These are phyloP conservation scores for Xylaria multiplex DNA, from an alignment of 2,329 filamentous ascomycete species.

Conservation along the genomic window DNA sequence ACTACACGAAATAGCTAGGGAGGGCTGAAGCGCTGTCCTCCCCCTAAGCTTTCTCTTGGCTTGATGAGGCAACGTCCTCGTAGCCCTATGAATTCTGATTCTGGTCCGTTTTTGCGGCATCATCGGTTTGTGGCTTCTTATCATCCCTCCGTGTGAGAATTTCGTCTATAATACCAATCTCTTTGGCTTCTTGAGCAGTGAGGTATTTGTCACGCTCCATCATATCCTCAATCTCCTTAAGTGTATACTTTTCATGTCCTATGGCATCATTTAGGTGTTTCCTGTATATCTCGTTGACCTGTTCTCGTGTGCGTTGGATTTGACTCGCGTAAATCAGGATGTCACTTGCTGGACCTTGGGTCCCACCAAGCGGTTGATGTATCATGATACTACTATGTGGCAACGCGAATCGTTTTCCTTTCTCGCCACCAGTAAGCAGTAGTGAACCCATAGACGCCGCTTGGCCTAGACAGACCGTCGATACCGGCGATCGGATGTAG, in stretches of 20 bases:
- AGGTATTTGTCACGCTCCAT: conserved; percentile 99
- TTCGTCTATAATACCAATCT: conserved; percentile 91
- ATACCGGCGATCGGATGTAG: conserved; percentile 92
- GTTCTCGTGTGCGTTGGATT: conserved; percentile 85
- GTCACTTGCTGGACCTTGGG: conserved; percentile 74
- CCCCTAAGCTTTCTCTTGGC: not conserved
- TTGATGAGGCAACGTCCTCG: not conserved
- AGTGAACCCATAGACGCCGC: conserved; percentile 95
- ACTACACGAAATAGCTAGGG: not conserved
- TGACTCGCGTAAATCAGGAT: conserved; percentile 98
- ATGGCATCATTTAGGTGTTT: conserved; percentile 82
- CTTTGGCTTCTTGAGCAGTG: conserved; percentile 85
- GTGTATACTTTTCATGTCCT: conserved; percentile 76
- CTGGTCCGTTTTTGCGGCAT: conserved; percentile 2
- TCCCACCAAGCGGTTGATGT: conserved; percentile 88
- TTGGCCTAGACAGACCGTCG: conserved; percentile 93
- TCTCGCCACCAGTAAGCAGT: conserved; percentile 84
- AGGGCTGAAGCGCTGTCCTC: conserved; percentile 10
- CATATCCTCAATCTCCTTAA: conserved; percentile 88
- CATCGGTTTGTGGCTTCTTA: conserved; percentile 46
- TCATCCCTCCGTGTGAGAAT: conserved; percentile 74
- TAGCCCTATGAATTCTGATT: conserved; percentile 13
- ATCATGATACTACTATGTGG: conserved; percentile 98
- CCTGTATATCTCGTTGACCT: conserved; percentile 91
- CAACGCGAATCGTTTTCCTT: conserved; percentile 86